These are phyloP conservation scores for Microcera coccophila DNA, from an alignment of 2,329 filamentous ascomycete species.

Conservation along the genomic window DNA sequence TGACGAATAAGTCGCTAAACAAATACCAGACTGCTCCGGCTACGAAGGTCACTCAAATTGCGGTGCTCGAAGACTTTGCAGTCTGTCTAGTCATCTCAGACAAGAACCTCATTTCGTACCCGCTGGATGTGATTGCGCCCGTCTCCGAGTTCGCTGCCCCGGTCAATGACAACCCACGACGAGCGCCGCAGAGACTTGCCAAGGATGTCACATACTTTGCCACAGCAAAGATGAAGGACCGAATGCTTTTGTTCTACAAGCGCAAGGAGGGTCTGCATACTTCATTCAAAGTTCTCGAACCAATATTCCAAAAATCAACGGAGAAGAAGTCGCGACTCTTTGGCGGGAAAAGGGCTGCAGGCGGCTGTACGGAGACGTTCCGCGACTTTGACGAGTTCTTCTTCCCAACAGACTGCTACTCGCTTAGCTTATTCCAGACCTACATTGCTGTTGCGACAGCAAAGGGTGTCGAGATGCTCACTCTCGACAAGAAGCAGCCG, in stretches of 20 bases:
- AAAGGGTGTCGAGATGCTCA: conserved; percentile 92
- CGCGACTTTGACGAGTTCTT: conserved; percentile 99
- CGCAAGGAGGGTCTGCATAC: conserved; percentile 89
- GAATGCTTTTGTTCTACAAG: conserved; percentile 93
- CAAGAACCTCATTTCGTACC: conserved; percentile 86
- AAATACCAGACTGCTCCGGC: conserved; percentile 65
- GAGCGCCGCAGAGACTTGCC: conserved; percentile 86
- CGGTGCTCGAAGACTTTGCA: conserved; percentile 93
- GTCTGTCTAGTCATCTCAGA: conserved; percentile 89
- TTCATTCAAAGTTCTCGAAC: conserved; percentile 94
- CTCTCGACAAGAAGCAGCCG: conserved; percentile 92
- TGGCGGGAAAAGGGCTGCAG: conserved; percentile 53
- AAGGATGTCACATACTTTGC: conserved; percentile 97
- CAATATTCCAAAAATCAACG: conserved; percentile 86
- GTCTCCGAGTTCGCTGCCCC: conserved; percentile 59
- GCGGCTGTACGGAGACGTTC: conserved; percentile 87
- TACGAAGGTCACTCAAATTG: conserved; percentile 80
- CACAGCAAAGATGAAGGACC: conserved; percentile 94
- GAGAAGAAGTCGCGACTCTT: conserved; percentile 74
- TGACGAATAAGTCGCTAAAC: conserved; percentile 1
- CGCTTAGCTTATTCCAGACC: conserved; percentile 92
- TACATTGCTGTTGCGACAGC: conserved; percentile 88
- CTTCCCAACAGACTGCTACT: conserved; percentile 90
- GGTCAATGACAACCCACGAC: conserved; percentile 67
- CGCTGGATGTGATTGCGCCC: conserved; percentile 76